Evolutionary conservation across 1,284 basidiomycete genomes (phyloP), one percentile per base, ranked within the genome.

Genomic region (Microbotryum saponariae): DNA sequence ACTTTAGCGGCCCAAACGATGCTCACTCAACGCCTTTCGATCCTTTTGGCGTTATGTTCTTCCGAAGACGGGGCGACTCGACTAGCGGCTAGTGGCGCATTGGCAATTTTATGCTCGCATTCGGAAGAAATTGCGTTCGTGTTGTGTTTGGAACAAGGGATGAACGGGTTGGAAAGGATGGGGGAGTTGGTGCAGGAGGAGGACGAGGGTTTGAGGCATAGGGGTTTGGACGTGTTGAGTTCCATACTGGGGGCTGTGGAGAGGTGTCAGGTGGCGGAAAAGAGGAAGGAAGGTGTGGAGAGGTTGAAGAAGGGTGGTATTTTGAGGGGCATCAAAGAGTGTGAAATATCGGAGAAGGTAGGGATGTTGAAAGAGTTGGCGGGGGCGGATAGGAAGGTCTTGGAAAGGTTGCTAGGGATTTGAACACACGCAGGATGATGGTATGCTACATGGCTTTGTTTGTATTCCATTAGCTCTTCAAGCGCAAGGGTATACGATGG

Each of bases 61-160:
- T 42, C 37, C 14, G 37, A 42, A 12, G 37, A 42, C 16, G 16
- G n/a, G 84, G 83, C 16, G 21, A 14, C n/a, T 49, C 55, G 0
- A n/a, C 59, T n/a, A 45, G 27, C 29, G 45, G 14, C 33, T 51
- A 21, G 29, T 9, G 9, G 16, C 46, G 55, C 21, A 58, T 50
- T 56, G 31, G 55, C 37, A 48, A 54, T 29, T 27, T 58, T 3
- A 31, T 62, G 18, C n/a, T 51, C 25, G 51, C 20, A 9, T 25
- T 59, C 25, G 12, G 12, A 53, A 4, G 21, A 18, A 2, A 61
- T 60, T 55, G 51, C 48, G 44, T 0, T 65, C 60, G 60, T 31
- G 60, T 5, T 60, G 49, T 18, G 42, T 55, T 2, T 60, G 57
- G 10, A 51, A 54, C 44, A 8, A 51, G 8, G 27, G 51, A 4